phyloP scores from a whole-genome alignment of 306 rosid species.

The Trifolium repens region DNA sequence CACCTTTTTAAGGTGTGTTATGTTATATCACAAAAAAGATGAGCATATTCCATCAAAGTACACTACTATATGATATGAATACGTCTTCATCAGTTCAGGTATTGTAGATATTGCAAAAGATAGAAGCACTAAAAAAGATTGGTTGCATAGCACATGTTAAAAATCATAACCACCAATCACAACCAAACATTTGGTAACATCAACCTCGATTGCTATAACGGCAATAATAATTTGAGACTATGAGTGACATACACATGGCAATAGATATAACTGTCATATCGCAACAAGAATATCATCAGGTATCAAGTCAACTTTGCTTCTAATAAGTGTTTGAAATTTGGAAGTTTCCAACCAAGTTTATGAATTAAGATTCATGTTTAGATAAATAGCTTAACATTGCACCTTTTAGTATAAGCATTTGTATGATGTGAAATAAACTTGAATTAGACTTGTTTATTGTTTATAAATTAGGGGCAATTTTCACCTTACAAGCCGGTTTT shows the following conservation, averaged over 20 bases:
- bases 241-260: conserved; percentile 44
- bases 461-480: too few relatives aligned
- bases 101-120: conserved; percentile 28
- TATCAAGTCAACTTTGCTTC: conserved; percentile 52
- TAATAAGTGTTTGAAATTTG: conserved; percentile 26
- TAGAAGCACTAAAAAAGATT: conserved; percentile 21
- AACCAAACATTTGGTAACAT: conserved; percentile 35
- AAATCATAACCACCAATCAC: conserved; percentile 43
- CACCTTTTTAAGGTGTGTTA: conserved; percentile 19
- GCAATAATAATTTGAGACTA: conserved; percentile 28
- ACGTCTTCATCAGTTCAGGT: conserved; percentile 32
- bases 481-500: too few relatives aligned
- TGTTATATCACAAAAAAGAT: conserved; percentile 11
- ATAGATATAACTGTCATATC: conserved; percentile 48
- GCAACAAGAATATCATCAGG: conserved; percentile 33
- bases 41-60: conserved; percentile 11
- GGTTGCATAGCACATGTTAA: conserved; percentile 43
- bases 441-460: too few relatives aligned
- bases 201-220: conserved; percentile 12
- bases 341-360: conserved; percentile 1
- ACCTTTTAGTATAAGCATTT: too few relatives aligned
- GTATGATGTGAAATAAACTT: too few relatives aligned
- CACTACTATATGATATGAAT: background rate
- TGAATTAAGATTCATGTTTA: background rate
- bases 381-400: too few relatives aligned